phyloP scores from a whole-genome alignment of 2,329 filamentous ascomycete genomes.

The Phaeosphaeriaceae sp. region DNA sequence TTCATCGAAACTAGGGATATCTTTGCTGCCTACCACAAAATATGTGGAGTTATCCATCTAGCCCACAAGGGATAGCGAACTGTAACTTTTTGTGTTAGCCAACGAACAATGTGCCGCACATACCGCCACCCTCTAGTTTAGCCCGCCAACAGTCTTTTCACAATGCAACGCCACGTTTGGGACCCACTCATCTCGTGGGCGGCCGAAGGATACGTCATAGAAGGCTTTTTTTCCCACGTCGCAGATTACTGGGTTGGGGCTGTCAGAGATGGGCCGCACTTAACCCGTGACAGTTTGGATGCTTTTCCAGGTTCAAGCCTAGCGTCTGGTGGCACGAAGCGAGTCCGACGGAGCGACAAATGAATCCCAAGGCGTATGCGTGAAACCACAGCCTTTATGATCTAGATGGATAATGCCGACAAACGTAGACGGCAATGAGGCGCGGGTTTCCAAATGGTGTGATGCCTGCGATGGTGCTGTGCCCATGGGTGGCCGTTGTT shows the following conservation, averaged over 20 bases:
- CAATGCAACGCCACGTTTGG: conserved; percentile 44
- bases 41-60: conserved; percentile 18
- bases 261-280: conserved; percentile 34
- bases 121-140: conserved; percentile 27
- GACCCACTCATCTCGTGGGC: conserved; percentile 47
- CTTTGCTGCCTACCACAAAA: background rate
- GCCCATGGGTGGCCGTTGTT: conserved; percentile 8
- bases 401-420: conserved; percentile 32
- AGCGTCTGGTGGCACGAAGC: conserved; percentile 17
- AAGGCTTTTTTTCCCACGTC: conserved; percentile 37
- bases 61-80: conserved; percentile 26
- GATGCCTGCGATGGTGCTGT: conserved; percentile 15
- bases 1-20: too few relatives aligned
- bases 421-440: conserved; percentile 18
- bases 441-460: conserved; percentile 19
- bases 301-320: conserved; percentile 7
- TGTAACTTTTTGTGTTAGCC: conserved; percentile 11
- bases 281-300: conserved; percentile 9
- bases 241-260: conserved; percentile 42
- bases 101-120: conserved; percentile 21
- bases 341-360: conserved; percentile 13
- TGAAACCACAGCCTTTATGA: conserved; percentile 34
- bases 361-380: conserved; percentile 26
- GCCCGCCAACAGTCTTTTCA: conserved; percentile 28
- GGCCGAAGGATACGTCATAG: conserved; percentile 43